Percentiles rank a stretch among this genome's conserved stretches.
phyloP scores from a whole-genome alignment of 495 filamentous ascomycete genomes.

The Talaromyces liani region DNA sequence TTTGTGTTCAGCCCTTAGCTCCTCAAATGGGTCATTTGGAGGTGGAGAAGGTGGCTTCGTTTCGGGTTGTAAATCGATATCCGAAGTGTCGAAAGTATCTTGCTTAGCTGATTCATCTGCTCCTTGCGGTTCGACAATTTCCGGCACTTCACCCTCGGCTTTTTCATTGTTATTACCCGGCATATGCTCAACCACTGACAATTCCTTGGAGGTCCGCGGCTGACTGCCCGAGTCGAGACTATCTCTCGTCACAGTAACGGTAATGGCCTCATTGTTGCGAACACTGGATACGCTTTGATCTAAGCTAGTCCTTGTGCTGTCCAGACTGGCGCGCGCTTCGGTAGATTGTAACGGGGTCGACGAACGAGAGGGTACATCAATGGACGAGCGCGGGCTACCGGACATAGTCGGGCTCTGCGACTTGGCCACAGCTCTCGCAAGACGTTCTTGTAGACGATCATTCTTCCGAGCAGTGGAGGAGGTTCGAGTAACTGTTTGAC shows the following conservation, averaged over 20 bases:
- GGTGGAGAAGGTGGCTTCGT: not conserved
- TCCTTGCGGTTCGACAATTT: not conserved
- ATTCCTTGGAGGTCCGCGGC: constrained; percentile 27
- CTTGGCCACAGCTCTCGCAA: constrained; percentile 60
- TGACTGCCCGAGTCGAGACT: constrained; percentile 29
- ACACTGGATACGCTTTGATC: constrained; percentile 13
- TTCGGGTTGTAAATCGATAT: constrained; percentile 8
- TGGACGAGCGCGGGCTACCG: constrained; percentile 26
- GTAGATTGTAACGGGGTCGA: constrained; percentile 28
- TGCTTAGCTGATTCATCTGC: not conserved
- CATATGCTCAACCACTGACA: constrained; percentile 11
- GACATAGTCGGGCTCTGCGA: constrained; percentile 22
- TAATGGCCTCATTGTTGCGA: constrained; percentile 10
- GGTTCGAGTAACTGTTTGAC: constrained; percentile 42
- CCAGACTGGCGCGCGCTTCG: constrained; percentile 32
- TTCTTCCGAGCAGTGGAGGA: constrained; percentile 49
- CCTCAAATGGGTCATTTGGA: constrained; percentile 23
- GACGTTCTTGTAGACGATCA: constrained; percentile 77
- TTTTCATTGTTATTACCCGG: not conserved
- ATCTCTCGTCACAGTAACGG: constrained; percentile 11
- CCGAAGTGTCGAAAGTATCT: not conserved
- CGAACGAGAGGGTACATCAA: constrained; percentile 23
- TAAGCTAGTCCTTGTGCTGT: constrained; percentile 16
- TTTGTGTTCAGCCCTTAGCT: constrained; percentile 51
- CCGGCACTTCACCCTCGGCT: not conserved